Evolutionary conservation across 2,329 filamentous ascomycete species (phyloP), one percentile per base, ranked within the genome.

Genomic region (Pseudopyricularia javanii): DNA sequence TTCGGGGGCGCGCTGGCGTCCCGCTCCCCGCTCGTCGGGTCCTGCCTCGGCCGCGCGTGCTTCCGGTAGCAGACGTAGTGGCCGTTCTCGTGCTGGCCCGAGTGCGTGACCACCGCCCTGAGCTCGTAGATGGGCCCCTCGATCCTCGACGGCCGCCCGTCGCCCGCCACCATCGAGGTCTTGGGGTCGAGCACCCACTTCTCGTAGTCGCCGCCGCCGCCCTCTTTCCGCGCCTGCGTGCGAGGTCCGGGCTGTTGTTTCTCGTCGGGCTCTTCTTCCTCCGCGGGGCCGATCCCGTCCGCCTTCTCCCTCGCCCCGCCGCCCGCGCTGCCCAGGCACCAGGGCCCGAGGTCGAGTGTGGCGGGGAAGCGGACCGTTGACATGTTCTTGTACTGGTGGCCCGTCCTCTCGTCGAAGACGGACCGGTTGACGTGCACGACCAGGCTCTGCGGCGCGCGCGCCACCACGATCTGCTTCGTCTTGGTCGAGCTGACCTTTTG

Each of bases 1-100:
- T 47, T 52, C 26, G n/a, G 50, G 51, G 5, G 47, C 50, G 11
- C 35, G 30, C 34, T 56, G 34, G 9, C 63, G 62, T 51, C 33
- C 7, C 24, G 33, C 12, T 43, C 24, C 14, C 7, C n/a, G 14
- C 35, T n/a, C 11, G n/a, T 26, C 14, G 37, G 7, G 35, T 32
- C 35, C 14, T 45, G 20, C 26, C 9, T 34, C 11, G 35, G 50
- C 7, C 50, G 50, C 15, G 79, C 74, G 61, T 88, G 84, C 61
- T 85, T 87, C 51, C 88, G 79, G 66, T 93, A 95, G 64, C 89
- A 95, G 37, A 96, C 83, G 60, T 98, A 97, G 68, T 98, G 93
- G 0, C 93, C 93, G 60, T 95, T 95, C 56, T 96, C 90, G 65
- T 97, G 93, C 32, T 86, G 78, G 4, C 93, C 93, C 56, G 86